phyloP scores from a whole-genome alignment of 225 moss, liverwort and hornwort species.

The Sphagnum tenellum region DNA sequence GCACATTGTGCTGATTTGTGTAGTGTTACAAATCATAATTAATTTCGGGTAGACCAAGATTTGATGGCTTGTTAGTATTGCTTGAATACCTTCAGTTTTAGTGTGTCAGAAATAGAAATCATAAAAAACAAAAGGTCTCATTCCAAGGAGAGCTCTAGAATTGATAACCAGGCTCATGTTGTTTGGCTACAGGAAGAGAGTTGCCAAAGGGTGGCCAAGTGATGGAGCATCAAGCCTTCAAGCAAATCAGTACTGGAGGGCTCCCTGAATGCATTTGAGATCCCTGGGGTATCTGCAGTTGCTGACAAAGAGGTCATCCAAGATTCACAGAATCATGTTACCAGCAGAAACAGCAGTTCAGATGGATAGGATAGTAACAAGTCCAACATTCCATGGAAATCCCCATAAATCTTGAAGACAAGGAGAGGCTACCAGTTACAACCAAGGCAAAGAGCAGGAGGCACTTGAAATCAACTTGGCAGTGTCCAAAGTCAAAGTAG shows the following conservation, averaged over 20 bases:
- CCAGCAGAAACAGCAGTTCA: constrained; percentile 7
- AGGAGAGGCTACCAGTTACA: neutral
- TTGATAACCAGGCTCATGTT: neutral
- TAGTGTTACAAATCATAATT: too few species aligned
- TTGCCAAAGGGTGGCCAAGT: constrained; percentile 64
- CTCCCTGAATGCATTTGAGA: constrained; percentile 20
- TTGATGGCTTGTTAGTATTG: too few species aligned
- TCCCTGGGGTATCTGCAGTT: constrained; percentile 12
- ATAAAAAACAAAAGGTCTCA: too few species aligned
- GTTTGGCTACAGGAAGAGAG: constrained; percentile 52
- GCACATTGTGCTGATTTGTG: too few species aligned
- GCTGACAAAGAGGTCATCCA: constrained; percentile 20
- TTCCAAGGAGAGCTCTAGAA: too few species aligned
- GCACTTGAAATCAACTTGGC: neutral
- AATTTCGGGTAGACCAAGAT: too few species aligned
- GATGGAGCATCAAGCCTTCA: constrained; percentile 83
- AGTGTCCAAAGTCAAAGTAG: constrained; percentile 6
- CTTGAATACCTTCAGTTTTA: too few species aligned
- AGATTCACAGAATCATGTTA: neutral
- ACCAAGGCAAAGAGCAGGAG: neutral
- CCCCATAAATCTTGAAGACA: constrained; percentile 15
- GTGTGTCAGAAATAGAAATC: too few species aligned
- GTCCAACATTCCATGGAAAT: constrained; percentile 14
- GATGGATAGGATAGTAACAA: constrained; percentile 5
- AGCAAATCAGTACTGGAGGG: constrained; percentile 52